Base-by-base conservation (phyloP, 371 early-diverging fungal species). In the Lichtheimia ramosa region DNA sequence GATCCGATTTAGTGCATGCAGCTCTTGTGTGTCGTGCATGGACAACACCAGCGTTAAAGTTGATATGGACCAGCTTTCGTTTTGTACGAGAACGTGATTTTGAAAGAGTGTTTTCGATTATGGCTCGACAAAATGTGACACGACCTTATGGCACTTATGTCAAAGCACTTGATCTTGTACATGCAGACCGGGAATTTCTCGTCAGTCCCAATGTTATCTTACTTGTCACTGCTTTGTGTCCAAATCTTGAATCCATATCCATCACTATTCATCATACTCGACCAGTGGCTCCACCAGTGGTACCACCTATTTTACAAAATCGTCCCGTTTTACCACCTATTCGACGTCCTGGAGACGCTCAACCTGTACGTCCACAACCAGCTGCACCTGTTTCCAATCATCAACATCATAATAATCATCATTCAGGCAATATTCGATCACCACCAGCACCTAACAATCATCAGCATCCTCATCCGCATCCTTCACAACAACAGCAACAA, bases 261-360 rank as follows among this genome's bases (percentile, higher is more conserved):
- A 63, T 79, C 25, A 73, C 74, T 10, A 75, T 75, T 52, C 64
- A 69, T 56, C 56, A 69, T 63, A 71, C 74, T 61, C 77, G 72
- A 16, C 54, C 66, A 10, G 72, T 71, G 28, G 72, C 77, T 10
- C 74, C 74, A 49, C 57, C 66, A 28, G 43, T 56, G 6, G 59
- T 54, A 27, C 27, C 43, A 24, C 40, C 40, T 14, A 40, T 8
- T 46, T 28, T 54, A 27, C 59, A 65, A 49, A 49, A 61, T 48
- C 61, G 58, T 21, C 63, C 69, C 42, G 52, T 60, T 42, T 58
- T 65, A 41, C 61, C 61, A 55, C 63, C 61, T 25, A 68, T 62
- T 52, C 56, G 52, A 59, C 61, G 62, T 42, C 48, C 63, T 16
- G 65, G 61, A 27, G 62, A 58, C 23, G 24, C 53, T 8, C 51